Percentiles rank a stretch among this genome's conserved stretches.
Evolutionary conservation across 2,329 filamentous ascomycete genomes (phyloP).

Genomic region (Pyricularia grisea): DNA sequence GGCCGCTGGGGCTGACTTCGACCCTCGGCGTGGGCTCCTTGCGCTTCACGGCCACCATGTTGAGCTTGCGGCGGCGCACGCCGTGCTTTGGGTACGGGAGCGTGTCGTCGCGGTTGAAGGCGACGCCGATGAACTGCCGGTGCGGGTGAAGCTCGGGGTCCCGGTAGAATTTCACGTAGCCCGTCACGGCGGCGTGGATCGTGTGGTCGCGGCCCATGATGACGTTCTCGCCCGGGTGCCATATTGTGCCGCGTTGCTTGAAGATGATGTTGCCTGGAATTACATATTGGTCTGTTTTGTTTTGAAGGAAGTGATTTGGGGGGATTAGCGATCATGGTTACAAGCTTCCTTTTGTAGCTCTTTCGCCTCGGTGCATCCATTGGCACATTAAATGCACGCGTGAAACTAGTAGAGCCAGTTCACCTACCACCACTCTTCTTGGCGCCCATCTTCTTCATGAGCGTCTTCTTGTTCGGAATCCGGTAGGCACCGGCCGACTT

Average conservation of each 20-base stretch:
- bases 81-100: slow-evolving; percentile 71
- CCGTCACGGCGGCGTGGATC: slow-evolving; percentile 74
- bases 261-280: slow-evolving; percentile 97
- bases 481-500: slow-evolving; percentile 63
- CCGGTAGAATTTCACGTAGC: slow-evolving; percentile 95
- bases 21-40: slow-evolving; percentile 19
- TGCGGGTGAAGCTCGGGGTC: slow-evolving; percentile 76
- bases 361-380: neutral
- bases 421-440: slow-evolving; percentile 82
- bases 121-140: slow-evolving; percentile 89
- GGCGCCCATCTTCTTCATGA: slow-evolving; percentile 78
- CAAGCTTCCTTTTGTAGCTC: neutral
- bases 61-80: slow-evolving; percentile 64
- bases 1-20: slow-evolving; percentile 25
- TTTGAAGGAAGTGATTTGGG: neutral
- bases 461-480: slow-evolving; percentile 46
- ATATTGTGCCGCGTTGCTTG: slow-evolving; percentile 87
- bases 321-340: neutral
- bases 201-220: slow-evolving; percentile 95
- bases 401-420: neutral
- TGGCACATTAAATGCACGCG: neutral
- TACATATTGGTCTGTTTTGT: slow-evolving; percentile 68
- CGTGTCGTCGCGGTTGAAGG: slow-evolving; percentile 70
- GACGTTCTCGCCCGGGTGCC: slow-evolving; percentile 93
- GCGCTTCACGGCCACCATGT: slow-evolving; percentile 51